phyloP scores from a whole-genome alignment of 805 yeast species.

The Zygotorulaspora sp. region DNA sequence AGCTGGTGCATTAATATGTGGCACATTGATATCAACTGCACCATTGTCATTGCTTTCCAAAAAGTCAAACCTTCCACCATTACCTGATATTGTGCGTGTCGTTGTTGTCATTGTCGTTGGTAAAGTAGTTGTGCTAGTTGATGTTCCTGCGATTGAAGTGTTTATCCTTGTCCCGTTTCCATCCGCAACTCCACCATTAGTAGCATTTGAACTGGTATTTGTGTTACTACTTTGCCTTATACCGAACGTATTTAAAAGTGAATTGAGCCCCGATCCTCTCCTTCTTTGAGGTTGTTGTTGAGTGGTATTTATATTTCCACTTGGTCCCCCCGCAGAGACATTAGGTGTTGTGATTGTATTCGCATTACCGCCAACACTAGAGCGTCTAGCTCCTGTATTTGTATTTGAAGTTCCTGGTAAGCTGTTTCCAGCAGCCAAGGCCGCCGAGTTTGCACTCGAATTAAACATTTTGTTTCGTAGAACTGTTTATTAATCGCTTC shows the following conservation, averaged over 20 bases:
- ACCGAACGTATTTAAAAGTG: slow-evolving; percentile 30
- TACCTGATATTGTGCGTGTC: background rate
- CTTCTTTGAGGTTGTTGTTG: slow-evolving; percentile 11
- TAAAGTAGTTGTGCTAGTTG: slow-evolving; percentile 1
- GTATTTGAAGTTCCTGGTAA: slow-evolving; percentile 2
- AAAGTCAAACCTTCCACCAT: slow-evolving; percentile 1
- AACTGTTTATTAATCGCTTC: too few species aligned
- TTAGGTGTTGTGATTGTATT: background rate
- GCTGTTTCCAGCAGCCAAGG: slow-evolving; percentile 1
- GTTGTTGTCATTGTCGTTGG: slow-evolving; percentile 3
- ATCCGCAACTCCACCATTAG: slow-evolving; percentile 1
- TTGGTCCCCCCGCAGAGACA: background rate
- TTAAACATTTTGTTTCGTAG: too few species aligned
- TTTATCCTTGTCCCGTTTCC: slow-evolving; percentile 6
- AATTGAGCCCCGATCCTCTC: slow-evolving; percentile 28
- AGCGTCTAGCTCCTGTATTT: slow-evolving; percentile 1
- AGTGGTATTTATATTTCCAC: background rate
- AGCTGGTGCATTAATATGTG: slow-evolving; percentile 9
- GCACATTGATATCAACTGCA: slow-evolving; percentile 5
- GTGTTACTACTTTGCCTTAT: slow-evolving; percentile 21
- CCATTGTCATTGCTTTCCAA: slow-evolving; percentile 1
- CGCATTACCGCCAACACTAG: background rate
- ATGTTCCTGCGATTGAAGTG: slow-evolving; percentile 3
- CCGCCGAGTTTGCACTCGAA: background rate
- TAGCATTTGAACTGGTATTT: slow-evolving; percentile 4